These are phyloP conservation scores for Trichoderma orchidacearum DNA, from an alignment of 495 filamentous ascomycete species.

Conservation along the genomic window DNA sequence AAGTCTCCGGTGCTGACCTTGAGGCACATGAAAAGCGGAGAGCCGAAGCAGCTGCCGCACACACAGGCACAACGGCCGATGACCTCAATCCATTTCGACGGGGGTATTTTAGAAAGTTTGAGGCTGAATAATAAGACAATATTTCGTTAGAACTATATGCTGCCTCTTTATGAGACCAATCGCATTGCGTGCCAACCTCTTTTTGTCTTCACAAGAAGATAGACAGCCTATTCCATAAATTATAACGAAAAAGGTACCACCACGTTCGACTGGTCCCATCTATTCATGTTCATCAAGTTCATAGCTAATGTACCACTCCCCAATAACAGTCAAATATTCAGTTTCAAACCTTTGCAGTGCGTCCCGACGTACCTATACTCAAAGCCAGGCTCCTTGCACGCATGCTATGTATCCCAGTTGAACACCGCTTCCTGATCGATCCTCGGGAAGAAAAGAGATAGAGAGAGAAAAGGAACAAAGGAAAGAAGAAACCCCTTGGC, in stretches of 20 bases:
- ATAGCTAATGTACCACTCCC: background rate
- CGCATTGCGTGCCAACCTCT: background rate
- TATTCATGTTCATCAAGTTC: background rate
- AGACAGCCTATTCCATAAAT: too few relatives aligned
- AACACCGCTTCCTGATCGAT: background rate
- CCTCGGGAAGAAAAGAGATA: background rate
- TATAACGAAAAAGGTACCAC: background rate
- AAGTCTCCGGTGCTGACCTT: conserved; percentile 31
- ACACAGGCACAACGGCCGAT: conserved; percentile 42
- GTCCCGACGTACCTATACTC: background rate
- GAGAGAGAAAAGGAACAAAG: background rate
- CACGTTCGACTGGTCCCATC: background rate
- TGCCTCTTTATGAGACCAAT: background rate
- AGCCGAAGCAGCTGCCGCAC: conserved; percentile 13
- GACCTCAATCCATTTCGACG: conserved; percentile 73
- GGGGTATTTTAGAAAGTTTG: conserved; percentile 39
- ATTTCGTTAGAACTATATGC: background rate
- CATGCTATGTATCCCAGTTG: background rate
- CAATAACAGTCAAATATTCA: background rate
- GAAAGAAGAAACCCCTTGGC: background rate
- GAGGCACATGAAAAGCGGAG: conserved; percentile 19
- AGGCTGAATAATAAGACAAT: conserved; percentile 1
- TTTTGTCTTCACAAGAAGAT: too few relatives aligned
- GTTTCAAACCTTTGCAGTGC: background rate
- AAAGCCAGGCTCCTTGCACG: background rate